Evolutionary conservation across 805 yeast species (phyloP), one percentile per base, ranked within the genome.

Genomic region (Yamadazyma sp.): DNA sequence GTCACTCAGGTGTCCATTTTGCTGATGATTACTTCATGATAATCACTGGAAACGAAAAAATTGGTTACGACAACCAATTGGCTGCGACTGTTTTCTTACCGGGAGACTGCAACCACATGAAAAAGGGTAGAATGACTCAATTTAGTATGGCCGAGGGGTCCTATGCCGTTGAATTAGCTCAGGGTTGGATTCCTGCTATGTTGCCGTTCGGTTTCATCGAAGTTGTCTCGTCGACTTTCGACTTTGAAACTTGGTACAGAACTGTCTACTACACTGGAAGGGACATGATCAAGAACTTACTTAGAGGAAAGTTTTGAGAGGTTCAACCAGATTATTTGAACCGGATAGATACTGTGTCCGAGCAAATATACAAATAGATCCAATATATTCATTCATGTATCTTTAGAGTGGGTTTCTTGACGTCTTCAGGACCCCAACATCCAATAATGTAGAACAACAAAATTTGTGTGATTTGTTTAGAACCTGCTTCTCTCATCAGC

Each of bases 141-240:
- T 93, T 93, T 61, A 50, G 79, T 18, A 87, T 93, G 95, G 83
- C 86, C 2, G 60, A 76, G 20, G 95, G 84, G 24, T 72, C 85
- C 0, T 93, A 81, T 63, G 96, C 99, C 8, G 68, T 93, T 48
- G 99, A 93, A 60, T 73, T 91, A 54, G 99, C 99, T 6, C 98
- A 91, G 68, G 99, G 99, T 43, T 93, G 96, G 95, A 87, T 93
- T 48, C 98, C 99, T 23, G 82, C 91, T 28, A 93, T 93, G 99
- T 73, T 93, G 44, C 98, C 98, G 14, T 93, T 93, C 59, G 99
- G 99, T 0, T 80, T 91, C 64, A 67, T 86, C 34, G 95, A 88
- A 57, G 77, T 84, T 4, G 54, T 84, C 42, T 74, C 82, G 37
- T 82, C 95, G 28, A 93, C 98, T 11, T 61, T 90, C 50, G 99